Evolutionary conservation across 1,284 basidiomycete species (phyloP), one percentile per base, ranked within the genome.

Genomic region (Xerocomus minutiporus): DNA sequence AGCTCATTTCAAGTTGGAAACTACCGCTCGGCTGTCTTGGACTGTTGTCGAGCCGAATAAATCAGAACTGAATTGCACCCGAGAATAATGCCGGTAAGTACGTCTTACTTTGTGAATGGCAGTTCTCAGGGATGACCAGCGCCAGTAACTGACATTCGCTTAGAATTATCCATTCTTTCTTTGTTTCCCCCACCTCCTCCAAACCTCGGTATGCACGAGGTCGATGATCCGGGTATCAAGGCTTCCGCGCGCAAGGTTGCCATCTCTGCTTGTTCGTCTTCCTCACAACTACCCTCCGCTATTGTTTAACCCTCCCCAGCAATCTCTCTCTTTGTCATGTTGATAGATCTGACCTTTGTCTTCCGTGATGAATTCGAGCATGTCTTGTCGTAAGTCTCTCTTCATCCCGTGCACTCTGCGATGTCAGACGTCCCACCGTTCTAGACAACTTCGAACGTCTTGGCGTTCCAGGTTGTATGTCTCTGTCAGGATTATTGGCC

Each of bases 341-440:
- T 64, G 6, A 8, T 39, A 3, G 61, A 66, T 1, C 58, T 48
- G 31, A 5, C 25, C 8, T 62, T 35, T 46, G 23, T 56, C 1
- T 17, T 66, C 9, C 56, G 49, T 5, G 57, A 62, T 5, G 62
- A 64, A 39, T 9, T 44, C 36, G 60, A 55, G 35, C 26, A 35
- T 17, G 23, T 66, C 28, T 64, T 60, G 60, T 46, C 53, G 62
- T 63, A 29, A 57, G 61, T 56, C 0, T 15, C 9, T 9, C 38
- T 23, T 20, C 8, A 20, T 39, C 38, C 5, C 20, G 0, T 39
- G 9, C 11, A 8, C 40, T 26, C 13, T 41, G 1, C n/a, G 5
- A 28, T 39, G 15, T n/a, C 34, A 20, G 13, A 50, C 15, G 3
- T 23, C 26, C 25, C 23, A 5, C 1, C 1, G 13, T 34, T 43